Evolutionary conservation across 495 filamentous ascomycete genomes (phyloP), one percentile per base, ranked within the genome.

Genomic region (Neurospora sp.): DNA sequence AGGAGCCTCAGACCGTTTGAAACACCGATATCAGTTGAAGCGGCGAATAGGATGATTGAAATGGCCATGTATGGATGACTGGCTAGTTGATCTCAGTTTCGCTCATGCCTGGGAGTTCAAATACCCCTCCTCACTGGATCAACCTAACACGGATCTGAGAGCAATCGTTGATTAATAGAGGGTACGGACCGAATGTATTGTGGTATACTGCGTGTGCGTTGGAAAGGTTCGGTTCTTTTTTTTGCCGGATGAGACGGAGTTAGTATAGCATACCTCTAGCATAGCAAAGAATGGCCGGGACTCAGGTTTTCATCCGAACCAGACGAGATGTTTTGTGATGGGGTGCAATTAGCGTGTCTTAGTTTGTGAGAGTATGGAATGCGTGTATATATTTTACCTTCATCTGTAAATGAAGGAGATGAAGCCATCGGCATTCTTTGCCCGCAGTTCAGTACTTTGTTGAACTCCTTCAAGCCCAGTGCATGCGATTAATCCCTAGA

Each of bases 1-100:
- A 82, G 89, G n/a, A 39, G 39, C 10, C 39, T 39, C 39, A 12
- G 39, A 39, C 39, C 10, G 39, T 39, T 39, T 39, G 39, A 39
- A 39, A 3, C 39, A 39, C 10, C 39, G 31, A 35, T 35, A 35
- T 35, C 38, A 39, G 38, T 39, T 10, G 38, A 39, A 3, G 38
- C 8, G 38, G 39, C 11, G 39, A 10, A 40, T 40, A 14, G 4
- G 3, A 5, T 12, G 39, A 12, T 40, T 40, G 40, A 42, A 18
- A 18, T 42, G 40, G 16, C 14, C 40, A 18, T 18, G 39, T 39
- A 10, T 39, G 9, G 11, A 39, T 9, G 14, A 6, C 7, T 18
- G 14, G 16, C 6, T 42, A 18, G 12, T 14, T 14, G 11, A 42
- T 42, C 5, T 42, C 16, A 42, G 14, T 42, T 7, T 42, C 6